These are phyloP conservation scores for Aspergillus sclerotiicarbonarius DNA, from an alignment of 495 filamentous ascomycete genomes.

Conservation along the genomic window DNA sequence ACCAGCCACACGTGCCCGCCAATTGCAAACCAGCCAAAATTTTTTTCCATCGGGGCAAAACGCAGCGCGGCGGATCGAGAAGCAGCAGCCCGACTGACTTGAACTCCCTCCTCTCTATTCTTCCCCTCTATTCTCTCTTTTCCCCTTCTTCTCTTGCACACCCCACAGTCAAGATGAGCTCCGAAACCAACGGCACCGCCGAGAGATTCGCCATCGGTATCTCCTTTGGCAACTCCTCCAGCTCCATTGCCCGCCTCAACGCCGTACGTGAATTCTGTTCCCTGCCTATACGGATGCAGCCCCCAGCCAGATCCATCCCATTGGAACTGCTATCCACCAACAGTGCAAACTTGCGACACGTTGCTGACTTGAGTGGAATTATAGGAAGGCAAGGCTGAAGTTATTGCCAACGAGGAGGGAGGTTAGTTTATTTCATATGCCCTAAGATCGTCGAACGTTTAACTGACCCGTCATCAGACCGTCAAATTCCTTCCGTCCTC, in stretches of 20 bases:
- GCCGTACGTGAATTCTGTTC: slow-evolving; percentile 42
- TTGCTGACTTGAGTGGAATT: slow-evolving; percentile 16
- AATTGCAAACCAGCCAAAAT: slow-evolving; percentile 25
- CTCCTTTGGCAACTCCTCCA: slow-evolving; percentile 96
- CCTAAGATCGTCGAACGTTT: slow-evolving; percentile 4
- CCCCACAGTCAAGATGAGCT: slow-evolving; percentile 51
- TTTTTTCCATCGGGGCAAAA: slow-evolving; percentile 21
- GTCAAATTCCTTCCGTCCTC: slow-evolving; percentile 91
- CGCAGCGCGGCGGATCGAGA: slow-evolving; percentile 16
- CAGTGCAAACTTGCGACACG: not conserved
- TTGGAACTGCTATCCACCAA: not conserved
- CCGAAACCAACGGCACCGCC: slow-evolving; percentile 42
- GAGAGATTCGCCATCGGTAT: slow-evolving; percentile 86
- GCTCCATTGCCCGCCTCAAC: slow-evolving; percentile 87
- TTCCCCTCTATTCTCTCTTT: slow-evolving; percentile 6
- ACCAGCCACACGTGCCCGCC: slow-evolving; percentile 33
- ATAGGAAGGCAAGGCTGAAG: slow-evolving; percentile 89
- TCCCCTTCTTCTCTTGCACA: slow-evolving; percentile 19
- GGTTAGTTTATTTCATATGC: slow-evolving; percentile 51
- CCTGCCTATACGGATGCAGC: not conserved
- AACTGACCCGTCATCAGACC: slow-evolving; percentile 57
- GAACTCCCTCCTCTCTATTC: slow-evolving; percentile 19
- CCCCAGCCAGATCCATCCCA: not conserved
- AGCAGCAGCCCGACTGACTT: slow-evolving; percentile 30
- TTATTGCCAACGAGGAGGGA: slow-evolving; percentile 99